Base-by-base conservation (phyloP, 768 basidiomycete species). In the Baorangia bicolor region DNA sequence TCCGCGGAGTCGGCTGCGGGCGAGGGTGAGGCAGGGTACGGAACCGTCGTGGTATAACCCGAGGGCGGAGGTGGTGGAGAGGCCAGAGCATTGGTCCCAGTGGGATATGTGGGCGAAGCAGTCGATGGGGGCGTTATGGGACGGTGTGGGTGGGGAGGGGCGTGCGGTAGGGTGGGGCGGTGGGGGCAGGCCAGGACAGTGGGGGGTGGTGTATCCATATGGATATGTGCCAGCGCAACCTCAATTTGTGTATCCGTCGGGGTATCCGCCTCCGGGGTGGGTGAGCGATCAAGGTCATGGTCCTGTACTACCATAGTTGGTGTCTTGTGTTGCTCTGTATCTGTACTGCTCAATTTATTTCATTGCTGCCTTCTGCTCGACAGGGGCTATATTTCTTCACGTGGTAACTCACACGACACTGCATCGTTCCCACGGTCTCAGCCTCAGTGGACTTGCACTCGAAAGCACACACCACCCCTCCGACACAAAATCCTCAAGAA, bases 401-500 rank as follows among this genome's bases (percentile, higher is more conserved):
- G 53, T 64, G 62, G 33, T 35, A 25, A 21, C 23, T 56, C 55
- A 14, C 58, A 56, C 7, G 43, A 33, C 5, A 18, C 9, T 30
- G 0, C 3, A 5, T 21, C 34, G 0, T 64, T 69, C 69, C 37
- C 68, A 69, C 68, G 65, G 25, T 47, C 20, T 44, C 47, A 64
- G 58, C 62, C 66, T 54, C 58, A 34, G 41, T 16, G 39, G 25
- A 37, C 5, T 33, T 27, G 16, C 3, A 14, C 25, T 42, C 23
- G 48, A 42, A 18, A 46, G 40, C 44, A 41, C 37, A 28, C 56
- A 51, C 45, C 48, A 57, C 56, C 37, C 60, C 49, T 51, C 57
- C 58, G 52, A 55, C 63, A 57, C 63, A 57, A 61, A 57, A 67
- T 64, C 67, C 63, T 70, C 69, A 65, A 75, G 69, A 70, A 62